Conservation (phyloP, 23 red algal genomes). For the Gracilaria vermiculophylla region DNA sequence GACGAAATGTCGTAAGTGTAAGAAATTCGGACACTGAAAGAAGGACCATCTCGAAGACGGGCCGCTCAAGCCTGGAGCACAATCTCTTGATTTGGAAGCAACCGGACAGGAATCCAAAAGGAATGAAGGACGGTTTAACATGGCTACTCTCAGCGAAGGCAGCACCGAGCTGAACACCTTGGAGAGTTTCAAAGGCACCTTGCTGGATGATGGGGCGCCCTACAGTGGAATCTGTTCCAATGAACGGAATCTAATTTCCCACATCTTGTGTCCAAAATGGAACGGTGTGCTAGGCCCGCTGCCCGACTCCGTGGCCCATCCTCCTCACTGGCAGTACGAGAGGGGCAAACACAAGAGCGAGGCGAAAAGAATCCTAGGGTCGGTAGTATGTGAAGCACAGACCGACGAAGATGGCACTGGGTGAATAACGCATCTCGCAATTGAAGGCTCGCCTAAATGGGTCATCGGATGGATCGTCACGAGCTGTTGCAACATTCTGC, state of each 20-base stretch:
- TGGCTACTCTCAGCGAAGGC: not conserved
- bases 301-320: not conserved
- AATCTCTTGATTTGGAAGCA: not conserved
- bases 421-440: not conserved
- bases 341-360: not conserved
- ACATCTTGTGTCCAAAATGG: not conserved
- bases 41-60: not conserved
- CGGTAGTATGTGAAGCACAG: not conserved
- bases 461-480: slow-evolving; percentile 10
- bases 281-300: not conserved
- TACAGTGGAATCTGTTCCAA: not conserved
- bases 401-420: not conserved
- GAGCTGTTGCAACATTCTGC: not conserved
- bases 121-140: not conserved
- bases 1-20: not conserved
- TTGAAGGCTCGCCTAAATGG: slow-evolving; percentile 4
- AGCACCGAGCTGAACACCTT: not conserved
- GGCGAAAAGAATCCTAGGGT: not conserved
- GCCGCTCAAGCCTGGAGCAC: not conserved
- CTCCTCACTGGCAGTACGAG: slow-evolving; percentile 22
- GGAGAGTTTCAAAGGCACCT: not conserved
- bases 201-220: slow-evolving; percentile 32
- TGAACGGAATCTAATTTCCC: not conserved
- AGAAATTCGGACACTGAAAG: not conserved
- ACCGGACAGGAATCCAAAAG: not conserved